Conservation (phyloP, 495 filamentous ascomycete species). For the Aspergillus coremiiformis region DNA sequence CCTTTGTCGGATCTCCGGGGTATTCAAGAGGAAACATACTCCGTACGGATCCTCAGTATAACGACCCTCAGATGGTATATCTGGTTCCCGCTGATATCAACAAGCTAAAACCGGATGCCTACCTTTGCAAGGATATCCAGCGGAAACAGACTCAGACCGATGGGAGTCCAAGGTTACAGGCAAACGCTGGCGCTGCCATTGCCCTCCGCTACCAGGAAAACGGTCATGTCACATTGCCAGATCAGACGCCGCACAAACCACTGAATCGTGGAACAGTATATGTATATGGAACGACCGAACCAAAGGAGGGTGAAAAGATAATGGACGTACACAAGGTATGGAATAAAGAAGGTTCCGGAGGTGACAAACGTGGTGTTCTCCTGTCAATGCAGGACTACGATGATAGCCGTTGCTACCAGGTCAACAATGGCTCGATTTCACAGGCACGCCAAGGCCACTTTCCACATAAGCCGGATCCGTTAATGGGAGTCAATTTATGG, state of each 20-base stretch:
- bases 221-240: slow-evolving; percentile 71
- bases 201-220: slow-evolving; percentile 78
- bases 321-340: slow-evolving; percentile 63
- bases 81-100: slow-evolving; percentile 39
- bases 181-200: slow-evolving; percentile 58
- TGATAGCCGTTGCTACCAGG: slow-evolving; percentile 77
- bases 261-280: slow-evolving; percentile 66
- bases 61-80: slow-evolving; percentile 44
- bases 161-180: slow-evolving; percentile 55
- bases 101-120: slow-evolving; percentile 19
- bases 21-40: slow-evolving; percentile 56
- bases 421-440: slow-evolving; percentile 47
- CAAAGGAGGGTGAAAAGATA: slow-evolving; percentile 53
- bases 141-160: slow-evolving; percentile 45
- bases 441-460: slow-evolving; percentile 44
- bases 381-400: slow-evolving; percentile 70
- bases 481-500: slow-evolving; percentile 50
- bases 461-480: slow-evolving; percentile 33
- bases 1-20: slow-evolving; percentile 61
- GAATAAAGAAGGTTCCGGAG: slow-evolving; percentile 69
- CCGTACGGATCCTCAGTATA: slow-evolving; percentile 42
- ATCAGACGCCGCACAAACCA: slow-evolving; percentile 55
- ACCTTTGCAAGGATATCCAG: slow-evolving; percentile 51
- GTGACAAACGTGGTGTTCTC: slow-evolving; percentile 64
- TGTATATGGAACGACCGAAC: slow-evolving; percentile 72